Evolutionary conservation across 225 moss, liverwort and hornwort genomes (phyloP), one percentile per base, ranked within the genome.

Genomic region (Polytrichum formosum): DNA sequence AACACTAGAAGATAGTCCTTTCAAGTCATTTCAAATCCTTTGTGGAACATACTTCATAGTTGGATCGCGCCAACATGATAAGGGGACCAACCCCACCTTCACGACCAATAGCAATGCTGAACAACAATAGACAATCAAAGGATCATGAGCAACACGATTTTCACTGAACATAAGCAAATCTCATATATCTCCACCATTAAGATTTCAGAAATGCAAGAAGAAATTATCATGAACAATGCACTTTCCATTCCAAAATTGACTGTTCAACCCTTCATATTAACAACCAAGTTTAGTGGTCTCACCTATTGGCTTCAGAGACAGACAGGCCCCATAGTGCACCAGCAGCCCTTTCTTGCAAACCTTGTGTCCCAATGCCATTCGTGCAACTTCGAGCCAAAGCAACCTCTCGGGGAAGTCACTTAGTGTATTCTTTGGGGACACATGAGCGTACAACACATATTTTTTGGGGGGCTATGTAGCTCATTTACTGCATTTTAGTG

Each of bases 281-380:
- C n/a, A 7, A 58, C n/a, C 23, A 5, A 70, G n/a, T 58, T 58
- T 23, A 58, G 46, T 23, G 58, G 23, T 66, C 60, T 28, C 74
- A 91, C 93, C 93, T 91, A 71, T 96, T 96, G 53, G 90, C 91
- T 77, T 96, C 95, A 62, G 95, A 96, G 67, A 96, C 95, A 56
- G 95, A 96, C 16, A 96, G 83, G 35, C 95, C 95, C 95, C 95
- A 96, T 33, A 96, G 85, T 65, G 95, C 95, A 75, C 95, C 95
- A 61, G 95, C 95, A 75, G 95, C 95, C 78, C 93, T 85, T 74
- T 96, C 95, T 75, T 96, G 95, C 70, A 96, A 79, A 70, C 95
- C 95, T 86, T 90, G 92, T 33, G 95, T 91, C 71, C 95, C 93
- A 3, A 46, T 16, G 46, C 46, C 46, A 73, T 72, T 93, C 35